Evolutionary conservation across 2,329 filamentous ascomycete species (phyloP).

Genomic region (Verticillium alfalfae): DNA sequence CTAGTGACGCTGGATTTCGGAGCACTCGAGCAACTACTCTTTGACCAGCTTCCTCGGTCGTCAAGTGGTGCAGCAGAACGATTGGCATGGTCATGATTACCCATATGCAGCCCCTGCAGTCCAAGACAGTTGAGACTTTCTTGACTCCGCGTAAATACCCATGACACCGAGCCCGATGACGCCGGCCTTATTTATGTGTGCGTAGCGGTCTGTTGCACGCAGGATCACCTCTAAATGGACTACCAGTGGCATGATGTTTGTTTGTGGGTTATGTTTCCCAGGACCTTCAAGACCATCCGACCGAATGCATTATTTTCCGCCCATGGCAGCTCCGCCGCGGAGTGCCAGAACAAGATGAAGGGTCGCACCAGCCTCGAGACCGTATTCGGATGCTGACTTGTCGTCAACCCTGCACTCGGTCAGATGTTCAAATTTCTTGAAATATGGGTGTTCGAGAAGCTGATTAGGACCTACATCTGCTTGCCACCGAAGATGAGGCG

Average conservation of each 20-base stretch:
- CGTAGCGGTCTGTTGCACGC: neutral
- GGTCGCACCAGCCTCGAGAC: conserved; percentile 85
- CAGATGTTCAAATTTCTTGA: neutral
- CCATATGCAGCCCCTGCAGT: neutral
- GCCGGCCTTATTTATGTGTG: neutral
- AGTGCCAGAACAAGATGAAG: conserved; percentile 93
- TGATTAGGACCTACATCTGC: conserved; percentile 66
- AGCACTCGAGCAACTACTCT: too few relatives aligned
- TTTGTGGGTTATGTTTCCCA: neutral
- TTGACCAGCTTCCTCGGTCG: neutral
- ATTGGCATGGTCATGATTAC: neutral
- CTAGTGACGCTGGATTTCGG: neutral
- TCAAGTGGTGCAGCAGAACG: neutral
- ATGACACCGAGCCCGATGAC: too few relatives aligned
- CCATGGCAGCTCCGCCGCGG: conserved; percentile 60
- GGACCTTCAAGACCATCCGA: neutral
- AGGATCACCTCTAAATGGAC: neutral
- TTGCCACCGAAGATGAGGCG: conserved; percentile 94
- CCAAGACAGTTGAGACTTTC: neutral
- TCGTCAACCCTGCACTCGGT: conserved; percentile 71
- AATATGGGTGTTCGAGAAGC: neutral
- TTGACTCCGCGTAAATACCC: neutral
- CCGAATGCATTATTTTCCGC: neutral
- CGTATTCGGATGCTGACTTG: conserved; percentile 86
- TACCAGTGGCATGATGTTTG: neutral